Evolutionary conservation across 768 basidiomycete species (phyloP), one percentile per base, ranked within the genome.

Genomic region (Suillus clintonianus): DNA sequence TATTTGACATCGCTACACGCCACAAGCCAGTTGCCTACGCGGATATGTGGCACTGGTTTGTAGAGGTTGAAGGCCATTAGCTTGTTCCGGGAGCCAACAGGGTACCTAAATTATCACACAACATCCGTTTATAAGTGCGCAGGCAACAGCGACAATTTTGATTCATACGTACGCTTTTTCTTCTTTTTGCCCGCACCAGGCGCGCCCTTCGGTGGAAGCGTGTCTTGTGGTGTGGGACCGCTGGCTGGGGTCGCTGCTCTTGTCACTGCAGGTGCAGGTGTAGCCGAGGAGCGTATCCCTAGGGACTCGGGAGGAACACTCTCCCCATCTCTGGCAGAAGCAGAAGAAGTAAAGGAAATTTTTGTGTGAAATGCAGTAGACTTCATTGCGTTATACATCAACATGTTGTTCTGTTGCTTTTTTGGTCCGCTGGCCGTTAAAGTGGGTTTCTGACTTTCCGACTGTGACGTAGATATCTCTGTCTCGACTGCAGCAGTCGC

Each of bases 381-480:
- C 66, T 82, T 85, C 91, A 95, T 91, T 9, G 93, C 93, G 64
- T 89, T 88, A 70, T 87, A 77, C 66, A 94, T 81, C 24, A 92
- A 81, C 67, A 83, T 78, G 62, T 81, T 86, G 71, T 93, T 92
- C 71, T 90, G 86, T 66, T 85, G 85, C 68, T 84, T 88, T 70
- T 83, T 87, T 27, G 78, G 78, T 24, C 68, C 70, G 22, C 75
- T 74, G 30, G 68, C 54, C n/a, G 57, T 67, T 60, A 48, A 64
- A 61, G 64, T 69, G 67, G 62, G 56, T 59, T 69, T 67, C 36
- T 68, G 69, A 57, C 74, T 72, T 57, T 71, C 71, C 34, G 65
- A 36, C 10, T 62, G 63, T 34, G 69, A 64, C 8, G 67, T 39
- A 8, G 68, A 30, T 19, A 41, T 41, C 22, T 67, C 19, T 14